Evolutionary conservation across 371 early-diverging fungal species (phyloP).

Genomic region (Apophysomyces elegans): DNA sequence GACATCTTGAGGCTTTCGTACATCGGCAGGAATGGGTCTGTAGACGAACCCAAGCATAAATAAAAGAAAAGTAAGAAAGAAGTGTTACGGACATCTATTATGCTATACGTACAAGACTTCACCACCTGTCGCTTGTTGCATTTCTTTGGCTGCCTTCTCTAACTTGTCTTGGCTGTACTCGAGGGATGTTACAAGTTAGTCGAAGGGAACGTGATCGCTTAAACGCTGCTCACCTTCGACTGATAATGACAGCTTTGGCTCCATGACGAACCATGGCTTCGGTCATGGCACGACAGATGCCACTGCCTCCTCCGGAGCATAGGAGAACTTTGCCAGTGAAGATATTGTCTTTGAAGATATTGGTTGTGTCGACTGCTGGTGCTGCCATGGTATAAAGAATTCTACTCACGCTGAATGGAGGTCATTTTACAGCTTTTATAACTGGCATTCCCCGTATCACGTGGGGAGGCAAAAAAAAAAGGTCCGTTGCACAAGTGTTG

Average conservation of each 20-base stretch:
- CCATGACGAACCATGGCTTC: constrained; percentile 82
- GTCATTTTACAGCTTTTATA: too few species aligned
- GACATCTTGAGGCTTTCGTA: constrained; percentile 66
- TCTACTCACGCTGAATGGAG: too few species aligned
- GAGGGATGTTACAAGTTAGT: background rate
- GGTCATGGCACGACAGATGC: constrained; percentile 83
- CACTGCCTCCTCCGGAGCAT: constrained; percentile 64
- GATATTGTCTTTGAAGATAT: constrained; percentile 46
- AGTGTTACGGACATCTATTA: too few species aligned
- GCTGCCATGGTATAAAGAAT: constrained; percentile 19
- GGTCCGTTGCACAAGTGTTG: too few species aligned
- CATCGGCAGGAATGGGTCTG: constrained; percentile 63
- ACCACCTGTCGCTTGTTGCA: constrained; percentile 62
- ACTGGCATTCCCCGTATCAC: too few species aligned
- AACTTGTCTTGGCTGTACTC: constrained; percentile 55
- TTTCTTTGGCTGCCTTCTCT: constrained; percentile 71
- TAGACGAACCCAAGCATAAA: background rate
- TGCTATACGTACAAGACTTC: constrained; percentile 41
- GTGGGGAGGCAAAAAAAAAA: too few species aligned
- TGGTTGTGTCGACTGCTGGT: constrained; percentile 35
- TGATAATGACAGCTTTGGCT: constrained; percentile 70
- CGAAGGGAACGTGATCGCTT: too few species aligned
- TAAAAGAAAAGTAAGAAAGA: too few species aligned
- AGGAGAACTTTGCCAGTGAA: constrained; percentile 50
- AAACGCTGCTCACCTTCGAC: constrained; percentile 49